Evolutionary conservation across 805 yeast genomes (phyloP).

Genomic region (Cyberlindnera euphorbiiphila): DNA sequence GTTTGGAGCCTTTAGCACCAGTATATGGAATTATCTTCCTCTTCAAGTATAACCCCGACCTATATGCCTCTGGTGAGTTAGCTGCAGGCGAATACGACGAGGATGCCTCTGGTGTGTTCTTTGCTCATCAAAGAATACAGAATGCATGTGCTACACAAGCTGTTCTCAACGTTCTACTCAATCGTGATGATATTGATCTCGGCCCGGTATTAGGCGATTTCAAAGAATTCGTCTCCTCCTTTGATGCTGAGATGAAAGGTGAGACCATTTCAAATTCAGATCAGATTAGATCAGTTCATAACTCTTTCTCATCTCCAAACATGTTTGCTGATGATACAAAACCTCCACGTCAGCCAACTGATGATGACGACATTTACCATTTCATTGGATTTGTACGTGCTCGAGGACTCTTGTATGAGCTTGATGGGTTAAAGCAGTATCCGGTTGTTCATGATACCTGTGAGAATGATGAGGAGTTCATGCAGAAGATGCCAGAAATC

Average conservation of each 20-base stretch:
- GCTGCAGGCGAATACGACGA: constrained; percentile 43
- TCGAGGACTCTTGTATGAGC: constrained; percentile 48
- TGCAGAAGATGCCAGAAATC: constrained; percentile 40
- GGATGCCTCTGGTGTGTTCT: constrained; percentile 40
- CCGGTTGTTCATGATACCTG: constrained; percentile 54
- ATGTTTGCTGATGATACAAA: constrained; percentile 43
- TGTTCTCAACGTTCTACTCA: constrained; percentile 52
- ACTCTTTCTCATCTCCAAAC: constrained; percentile 55
- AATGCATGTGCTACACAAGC: constrained; percentile 79
- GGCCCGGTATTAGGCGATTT: constrained; percentile 48
- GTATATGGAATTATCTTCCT: constrained; percentile 59
- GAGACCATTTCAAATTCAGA: constrained; percentile 60
- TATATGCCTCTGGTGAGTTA: constrained; percentile 34
- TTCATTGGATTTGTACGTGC: constrained; percentile 50
- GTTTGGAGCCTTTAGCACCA: constrained; percentile 35
- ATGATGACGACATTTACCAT: constrained; percentile 54
- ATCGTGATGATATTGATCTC: constrained; percentile 37
- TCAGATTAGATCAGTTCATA: constrained; percentile 51
- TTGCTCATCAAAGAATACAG: constrained; percentile 60
- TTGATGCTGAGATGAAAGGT: constrained; percentile 56
- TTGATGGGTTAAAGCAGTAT: constrained; percentile 55
- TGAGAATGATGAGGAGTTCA: constrained; percentile 37
- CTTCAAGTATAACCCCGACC: constrained; percentile 51
- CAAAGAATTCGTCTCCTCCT: constrained; percentile 45
- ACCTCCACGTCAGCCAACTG: constrained; percentile 25